Percentiles rank a stretch among this genome's conserved stretches.
These are phyloP conservation scores for Galerina marginata DNA, from an alignment of 768 basidiomycete genomes.

Conservation along the genomic window DNA sequence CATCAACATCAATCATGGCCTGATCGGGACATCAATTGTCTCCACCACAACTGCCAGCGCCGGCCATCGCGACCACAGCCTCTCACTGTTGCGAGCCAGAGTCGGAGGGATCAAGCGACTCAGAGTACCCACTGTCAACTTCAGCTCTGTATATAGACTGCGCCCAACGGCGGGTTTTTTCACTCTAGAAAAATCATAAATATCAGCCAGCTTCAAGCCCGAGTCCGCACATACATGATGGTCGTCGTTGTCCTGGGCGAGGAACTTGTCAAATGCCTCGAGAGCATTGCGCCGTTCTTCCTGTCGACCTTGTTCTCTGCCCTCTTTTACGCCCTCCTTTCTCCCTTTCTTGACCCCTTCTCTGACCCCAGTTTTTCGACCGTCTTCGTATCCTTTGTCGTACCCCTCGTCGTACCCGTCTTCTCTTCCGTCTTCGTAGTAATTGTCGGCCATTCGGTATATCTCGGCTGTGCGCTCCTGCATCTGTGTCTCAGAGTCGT, in stretches of 20 bases:
- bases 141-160: constrained; percentile 34
- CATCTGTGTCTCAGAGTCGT: constrained; percentile 49
- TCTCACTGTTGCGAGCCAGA: constrained; percentile 14
- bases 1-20: constrained; percentile 21
- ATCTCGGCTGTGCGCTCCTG: constrained; percentile 48
- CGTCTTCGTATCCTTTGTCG: constrained; percentile 50
- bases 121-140: constrained; percentile 8
- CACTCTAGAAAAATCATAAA: constrained; percentile 16
- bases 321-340: constrained; percentile 46
- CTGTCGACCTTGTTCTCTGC: constrained; percentile 45
- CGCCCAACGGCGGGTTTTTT: constrained; percentile 41
- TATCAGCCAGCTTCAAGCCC: not conserved
- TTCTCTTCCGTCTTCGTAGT: constrained; percentile 47
- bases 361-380: constrained; percentile 43
- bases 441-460: constrained; percentile 44
- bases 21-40: constrained; percentile 23
- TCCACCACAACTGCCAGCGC: constrained; percentile 16
- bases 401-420: constrained; percentile 54
- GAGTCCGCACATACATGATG: constrained; percentile 20
- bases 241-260: constrained; percentile 48
- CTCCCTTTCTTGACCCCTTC: constrained; percentile 50
- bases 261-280: constrained; percentile 62
- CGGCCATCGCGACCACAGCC: constrained; percentile 12
- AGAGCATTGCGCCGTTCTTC: constrained; percentile 60
- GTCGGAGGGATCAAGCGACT: no score